Conservation (phyloP, 768 basidiomycete species). For the Suillus americanus region DNA sequence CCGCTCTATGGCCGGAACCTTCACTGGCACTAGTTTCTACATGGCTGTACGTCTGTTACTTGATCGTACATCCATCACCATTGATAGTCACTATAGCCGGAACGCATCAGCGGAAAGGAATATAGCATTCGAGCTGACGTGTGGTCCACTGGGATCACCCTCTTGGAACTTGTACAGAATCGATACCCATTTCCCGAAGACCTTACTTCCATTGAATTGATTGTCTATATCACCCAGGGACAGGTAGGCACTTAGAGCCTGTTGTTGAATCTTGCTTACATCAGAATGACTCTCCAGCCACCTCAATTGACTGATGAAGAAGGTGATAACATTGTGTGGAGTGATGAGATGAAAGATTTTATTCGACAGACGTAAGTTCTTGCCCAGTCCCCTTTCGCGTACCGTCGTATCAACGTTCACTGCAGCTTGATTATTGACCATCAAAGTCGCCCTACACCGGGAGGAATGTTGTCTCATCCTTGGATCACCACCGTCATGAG, state of each 20-base stretch:
- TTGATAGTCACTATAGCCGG: conserved; percentile 56
- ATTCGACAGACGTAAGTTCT: conserved; percentile 69
- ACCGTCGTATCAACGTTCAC: conserved; percentile 7
- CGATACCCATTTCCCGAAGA: conserved; percentile 94
- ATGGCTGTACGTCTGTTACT: conserved; percentile 80
- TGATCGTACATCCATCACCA: neutral
- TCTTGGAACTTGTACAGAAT: conserved; percentile 92
- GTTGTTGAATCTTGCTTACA: conserved; percentile 19
- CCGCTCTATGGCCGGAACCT: conserved; percentile 88
- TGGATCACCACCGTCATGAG: conserved; percentile 80
- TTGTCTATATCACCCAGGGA: conserved; percentile 84
- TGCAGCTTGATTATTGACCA: conserved; percentile 71
- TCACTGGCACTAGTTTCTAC: conserved; percentile 96
- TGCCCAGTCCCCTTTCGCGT: conserved; percentile 4
- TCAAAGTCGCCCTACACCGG: conserved; percentile 71
- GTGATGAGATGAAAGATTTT: conserved; percentile 88
- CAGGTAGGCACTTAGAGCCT: conserved; percentile 47
- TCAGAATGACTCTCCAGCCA: conserved; percentile 46
- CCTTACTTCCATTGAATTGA: conserved; percentile 89
- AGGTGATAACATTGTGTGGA: conserved; percentile 57
- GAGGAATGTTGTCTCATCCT: conserved; percentile 78
- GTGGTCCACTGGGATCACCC: conserved; percentile 95
- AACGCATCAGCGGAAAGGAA: conserved; percentile 87
- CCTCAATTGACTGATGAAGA: conserved; percentile 80
- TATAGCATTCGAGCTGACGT: conserved; percentile 97